Conservation (phyloP, 352 stramenopile species). For the Phytopythium helicoides region DNA sequence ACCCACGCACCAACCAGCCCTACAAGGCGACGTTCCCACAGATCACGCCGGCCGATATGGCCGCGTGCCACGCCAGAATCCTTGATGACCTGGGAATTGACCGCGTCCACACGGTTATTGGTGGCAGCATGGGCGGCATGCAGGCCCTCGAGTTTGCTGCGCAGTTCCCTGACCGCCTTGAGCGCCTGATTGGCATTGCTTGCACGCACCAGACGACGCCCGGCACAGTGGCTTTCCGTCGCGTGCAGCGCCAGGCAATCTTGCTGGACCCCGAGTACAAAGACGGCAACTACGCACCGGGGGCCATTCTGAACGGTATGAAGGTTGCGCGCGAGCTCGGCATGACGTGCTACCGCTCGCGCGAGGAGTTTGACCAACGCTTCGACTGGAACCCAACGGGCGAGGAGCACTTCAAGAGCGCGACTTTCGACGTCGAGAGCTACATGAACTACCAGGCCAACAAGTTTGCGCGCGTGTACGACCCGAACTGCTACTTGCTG, state of each 20-base stretch:
- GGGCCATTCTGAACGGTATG: conserved; percentile 69
- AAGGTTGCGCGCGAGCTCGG: conserved; percentile 83
- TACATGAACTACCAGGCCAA: conserved; percentile 90
- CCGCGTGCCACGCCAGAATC: conserved; percentile 68
- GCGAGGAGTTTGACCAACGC: conserved; percentile 80
- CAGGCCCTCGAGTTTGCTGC: conserved; percentile 85
- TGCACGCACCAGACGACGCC: conserved; percentile 87
- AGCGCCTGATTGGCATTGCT: conserved; percentile 73
- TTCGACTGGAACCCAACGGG: conserved; percentile 87
- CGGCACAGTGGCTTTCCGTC: conserved; percentile 81
- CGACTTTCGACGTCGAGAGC: conserved; percentile 87
- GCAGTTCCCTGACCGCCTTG: conserved; percentile 72
- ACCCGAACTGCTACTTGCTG: conserved; percentile 89
- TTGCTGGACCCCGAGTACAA: conserved; percentile 75
- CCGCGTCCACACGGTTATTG: conserved; percentile 81
- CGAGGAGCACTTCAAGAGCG: conserved; percentile 61
- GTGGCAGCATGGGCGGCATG: conserved; percentile 87
- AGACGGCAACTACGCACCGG: conserved; percentile 63
- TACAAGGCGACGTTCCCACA: conserved; percentile 80
- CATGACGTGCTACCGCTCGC: conserved; percentile 89
- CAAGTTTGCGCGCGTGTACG: conserved; percentile 83
- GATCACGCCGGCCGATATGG: conserved; percentile 85
- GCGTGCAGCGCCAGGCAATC: conserved; percentile 83
- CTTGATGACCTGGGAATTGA: conserved; percentile 76
- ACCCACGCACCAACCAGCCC: conserved; percentile 58